These are phyloP conservation scores for Exophiala alcalophila DNA, from an alignment of 2,329 filamentous ascomycete species.

Conservation along the genomic window DNA sequence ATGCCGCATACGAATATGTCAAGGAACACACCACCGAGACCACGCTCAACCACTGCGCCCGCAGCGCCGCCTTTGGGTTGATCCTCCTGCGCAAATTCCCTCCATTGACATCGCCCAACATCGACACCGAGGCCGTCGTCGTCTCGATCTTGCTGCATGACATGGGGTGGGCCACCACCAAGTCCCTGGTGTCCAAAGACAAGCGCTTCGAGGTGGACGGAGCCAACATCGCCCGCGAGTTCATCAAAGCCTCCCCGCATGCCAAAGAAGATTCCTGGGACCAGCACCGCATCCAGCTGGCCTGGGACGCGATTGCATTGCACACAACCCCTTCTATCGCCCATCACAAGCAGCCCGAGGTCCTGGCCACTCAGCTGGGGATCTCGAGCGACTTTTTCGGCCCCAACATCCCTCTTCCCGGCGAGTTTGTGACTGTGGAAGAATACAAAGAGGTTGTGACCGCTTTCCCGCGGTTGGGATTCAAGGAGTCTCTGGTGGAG, in stretches of 20 bases:
- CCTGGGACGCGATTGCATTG: conserved; percentile 52
- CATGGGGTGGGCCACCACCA: conserved; percentile 40
- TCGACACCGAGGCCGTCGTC: conserved; percentile 32
- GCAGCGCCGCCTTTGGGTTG: conserved; percentile 36
- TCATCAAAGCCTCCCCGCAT: conserved; percentile 25
- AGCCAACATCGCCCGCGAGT: conserved; percentile 45
- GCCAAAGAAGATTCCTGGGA: conserved; percentile 36
- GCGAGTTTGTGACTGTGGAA: conserved; percentile 31
- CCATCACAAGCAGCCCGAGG: conserved; percentile 28
- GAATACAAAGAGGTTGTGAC: conserved; percentile 34
- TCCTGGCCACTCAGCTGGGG: conserved; percentile 20
- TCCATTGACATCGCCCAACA: conserved; percentile 7
- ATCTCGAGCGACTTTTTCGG: conserved; percentile 28
- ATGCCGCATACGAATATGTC: conserved; percentile 14
- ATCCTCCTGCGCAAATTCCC: conserved; percentile 36
- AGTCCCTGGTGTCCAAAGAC: conserved; percentile 41
- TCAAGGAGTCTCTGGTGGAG: conserved; percentile 36
- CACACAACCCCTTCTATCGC: conserved; percentile 29
- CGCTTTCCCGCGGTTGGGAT: conserved; percentile 36
- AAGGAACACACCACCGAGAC: conserved; percentile 16
- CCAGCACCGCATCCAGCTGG: conserved; percentile 43
- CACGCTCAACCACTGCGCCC: conserved; percentile 23
- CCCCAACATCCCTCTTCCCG: conserved; percentile 23
- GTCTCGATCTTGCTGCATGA: conserved; percentile 29
- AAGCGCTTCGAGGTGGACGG: conserved; percentile 53